Evolutionary conservation across 305 asterid genomes (phyloP), one percentile per base, ranked within the genome.

Genomic region (Euphrasia arctica): DNA sequence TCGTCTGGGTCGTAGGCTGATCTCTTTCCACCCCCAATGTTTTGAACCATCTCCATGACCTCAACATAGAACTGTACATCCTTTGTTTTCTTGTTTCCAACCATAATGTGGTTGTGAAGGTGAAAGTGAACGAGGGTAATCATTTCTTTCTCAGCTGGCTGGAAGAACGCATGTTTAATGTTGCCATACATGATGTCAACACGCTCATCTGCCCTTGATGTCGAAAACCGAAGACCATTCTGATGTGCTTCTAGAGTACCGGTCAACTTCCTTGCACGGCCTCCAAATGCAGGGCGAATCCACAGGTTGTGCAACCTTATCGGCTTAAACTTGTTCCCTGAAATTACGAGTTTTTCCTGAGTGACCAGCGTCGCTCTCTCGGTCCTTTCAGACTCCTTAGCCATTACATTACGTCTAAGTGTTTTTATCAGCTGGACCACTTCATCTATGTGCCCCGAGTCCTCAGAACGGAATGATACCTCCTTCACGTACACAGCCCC

Each of bases 131-230:
- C 60, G 22, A 89, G 89, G 15, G 95, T 87, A 27, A 87, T 89
- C 90, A 87, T 83, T 68, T 87, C 95, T 70, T 81, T 87, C 71
- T 87, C 95, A 4, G 95, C 85, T 12, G 93, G 91, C 87, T 89
- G 97, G 70, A 89, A 80, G 68, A 89, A 83, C 0, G 90, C 95
- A 56, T 89, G 95, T 54, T 85, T 89, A 62, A 89, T 67, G 63
- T 89, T 89, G 9, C 66, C 83, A 67, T 62, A 89, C 88, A 89
- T 75, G 66, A 89, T 62, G 41, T 89, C 97, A 39, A 89, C 93
- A 22, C 86, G 87, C 68, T 82, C 91, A 55, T 82, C 88, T 10
- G 66, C 42, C 56, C 91, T 86, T 43, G 95, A 77, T 54, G 91
- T 82, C 1, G 91, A 74, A 66, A 80, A 88, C 50, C 90, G 82